Conservation (phyloP, 2,329 filamentous ascomycete species). For the Cladosporium sp. region DNA sequence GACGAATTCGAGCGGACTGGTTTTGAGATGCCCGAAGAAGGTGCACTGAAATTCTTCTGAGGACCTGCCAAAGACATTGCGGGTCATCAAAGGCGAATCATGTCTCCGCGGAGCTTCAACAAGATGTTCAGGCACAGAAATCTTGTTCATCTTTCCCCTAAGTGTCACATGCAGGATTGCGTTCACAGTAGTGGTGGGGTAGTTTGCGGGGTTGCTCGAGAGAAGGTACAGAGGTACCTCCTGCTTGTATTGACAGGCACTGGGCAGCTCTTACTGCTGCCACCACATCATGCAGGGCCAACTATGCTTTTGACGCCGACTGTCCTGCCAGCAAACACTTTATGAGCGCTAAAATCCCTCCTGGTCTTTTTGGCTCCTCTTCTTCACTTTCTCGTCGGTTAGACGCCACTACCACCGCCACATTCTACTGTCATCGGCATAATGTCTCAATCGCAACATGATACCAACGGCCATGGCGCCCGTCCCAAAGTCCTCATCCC, state of each 20-base stretch:
- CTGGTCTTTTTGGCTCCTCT: neutral
- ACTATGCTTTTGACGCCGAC: slow-evolving; percentile 1
- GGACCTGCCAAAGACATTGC: neutral
- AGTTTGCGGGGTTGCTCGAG: slow-evolving; percentile 4
- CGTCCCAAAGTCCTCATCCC: slow-evolving; percentile 62
- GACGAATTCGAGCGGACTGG: slow-evolving; percentile 42
- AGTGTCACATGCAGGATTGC: neutral
- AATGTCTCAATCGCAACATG: slow-evolving; percentile 4
- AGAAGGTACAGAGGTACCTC: slow-evolving; percentile 8
- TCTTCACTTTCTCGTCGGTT: neutral
- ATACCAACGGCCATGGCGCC: slow-evolving; percentile 5
- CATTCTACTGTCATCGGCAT: neutral
- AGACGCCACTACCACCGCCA: neutral
- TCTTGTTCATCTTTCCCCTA: neutral
- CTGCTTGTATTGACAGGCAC: neutral
- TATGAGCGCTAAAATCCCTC: neutral
- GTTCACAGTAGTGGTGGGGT: neutral
- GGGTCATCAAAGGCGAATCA: neutral
- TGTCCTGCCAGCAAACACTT: slow-evolving; percentile 6
- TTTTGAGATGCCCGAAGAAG: slow-evolving; percentile 46
- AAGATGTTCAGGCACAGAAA: slow-evolving; percentile 4
- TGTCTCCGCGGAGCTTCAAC: neutral
- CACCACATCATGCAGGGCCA: slow-evolving; percentile 8
- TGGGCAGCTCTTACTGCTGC: neutral
- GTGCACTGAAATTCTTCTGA: slow-evolving; percentile 30